Evolutionary conservation across 192 early-diverging fungal species (phyloP), one percentile per base, ranked within the genome.

Genomic region (Polychytrium aggregatum): DNA sequence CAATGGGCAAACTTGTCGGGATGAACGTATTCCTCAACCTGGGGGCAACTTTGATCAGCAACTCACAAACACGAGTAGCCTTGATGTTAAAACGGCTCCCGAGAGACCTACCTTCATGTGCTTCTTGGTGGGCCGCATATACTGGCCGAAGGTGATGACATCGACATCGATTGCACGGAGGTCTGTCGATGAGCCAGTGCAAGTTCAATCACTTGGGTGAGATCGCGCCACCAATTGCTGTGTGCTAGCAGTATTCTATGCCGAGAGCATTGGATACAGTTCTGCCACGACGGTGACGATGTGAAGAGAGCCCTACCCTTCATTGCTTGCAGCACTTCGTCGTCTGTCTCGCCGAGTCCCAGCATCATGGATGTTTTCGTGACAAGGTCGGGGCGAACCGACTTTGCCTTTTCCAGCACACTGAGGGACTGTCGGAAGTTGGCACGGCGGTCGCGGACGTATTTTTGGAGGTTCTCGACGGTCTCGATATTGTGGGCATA

Each of bases 401-500:
- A 67, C 57, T 98, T 98, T 42, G 85, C 94, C 28, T 88, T 82
- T 46, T 88, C 78, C 34, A 98, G 65, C 2, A 92, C 90, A 47
- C 73, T 72, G 55, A 98, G 74, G 25, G 88, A 90, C 59, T 98
- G 94, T 52, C 79, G 75, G 72, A 92, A 98, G 41, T 72, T 82
- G 17, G 94, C 94, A 7, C 90, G 80, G 38, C 86, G 73, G 63
- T 98, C 94, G 50, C 94, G 85, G 34, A 98, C 90, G 60, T 72
- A 78, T n/a, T 81, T 68, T 42, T 90, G 85, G 38, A 98, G 71
- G 6, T 70, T 74, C 62, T 95, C 92, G 11, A 95, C 92, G 16
- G 94, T 95, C 65, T 98, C 94, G 49, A 98, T 83, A 53, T 98
- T 98, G 67, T 98, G 94, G 6, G 94, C 94, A 63, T 91, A 98